Percentiles rank a stretch among this genome's conserved stretches.
phyloP scores from a whole-genome alignment of 345 rosid species.

The Mangifera indica region DNA sequence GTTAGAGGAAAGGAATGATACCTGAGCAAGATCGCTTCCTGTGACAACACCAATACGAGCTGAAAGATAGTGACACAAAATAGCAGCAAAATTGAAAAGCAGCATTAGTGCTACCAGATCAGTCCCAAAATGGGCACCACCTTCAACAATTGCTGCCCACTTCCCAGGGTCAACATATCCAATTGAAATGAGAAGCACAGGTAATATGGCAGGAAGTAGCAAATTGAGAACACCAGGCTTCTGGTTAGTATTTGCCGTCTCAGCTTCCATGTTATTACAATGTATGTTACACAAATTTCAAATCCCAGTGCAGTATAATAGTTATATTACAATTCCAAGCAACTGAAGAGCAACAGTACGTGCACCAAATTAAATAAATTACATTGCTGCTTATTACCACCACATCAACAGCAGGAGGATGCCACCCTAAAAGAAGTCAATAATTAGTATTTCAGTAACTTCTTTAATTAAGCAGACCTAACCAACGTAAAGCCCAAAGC shows the following conservation, averaged over 20 bases:
- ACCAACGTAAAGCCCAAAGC: slow-evolving; percentile 17
- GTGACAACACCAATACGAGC: slow-evolving; percentile 75
- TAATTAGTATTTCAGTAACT: slow-evolving; percentile 17
- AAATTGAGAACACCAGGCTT: slow-evolving; percentile 43
- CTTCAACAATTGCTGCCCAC: slow-evolving; percentile 90
- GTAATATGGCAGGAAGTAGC: slow-evolving; percentile 61
- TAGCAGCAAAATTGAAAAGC: slow-evolving; percentile 73
- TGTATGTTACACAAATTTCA: slow-evolving; percentile 13
- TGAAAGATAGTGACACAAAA: slow-evolving; percentile 84
- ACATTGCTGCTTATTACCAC: slow-evolving; percentile 28
- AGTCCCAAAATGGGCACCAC: slow-evolving; percentile 86
- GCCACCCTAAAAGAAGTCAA: slow-evolving; percentile 20
- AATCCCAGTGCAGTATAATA: slow-evolving; percentile 7
- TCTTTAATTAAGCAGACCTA: slow-evolving; percentile 9
- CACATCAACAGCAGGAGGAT: slow-evolving; percentile 13
- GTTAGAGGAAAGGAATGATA: slow-evolving; percentile 24
- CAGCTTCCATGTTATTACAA: slow-evolving; percentile 65
- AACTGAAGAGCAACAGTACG: slow-evolving; percentile 26
- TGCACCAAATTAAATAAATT: slow-evolving; percentile 26
- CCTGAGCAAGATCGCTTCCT: slow-evolving; percentile 89
- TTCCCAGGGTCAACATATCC: slow-evolving; percentile 96
- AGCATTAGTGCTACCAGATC: slow-evolving; percentile 66
- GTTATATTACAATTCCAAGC: slow-evolving; percentile 24
- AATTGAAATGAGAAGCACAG: slow-evolving; percentile 70
- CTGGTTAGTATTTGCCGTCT: slow-evolving; percentile 37